Conservation (phyloP, 345 rosid species). For the Gossypium mustelinum region DNA sequence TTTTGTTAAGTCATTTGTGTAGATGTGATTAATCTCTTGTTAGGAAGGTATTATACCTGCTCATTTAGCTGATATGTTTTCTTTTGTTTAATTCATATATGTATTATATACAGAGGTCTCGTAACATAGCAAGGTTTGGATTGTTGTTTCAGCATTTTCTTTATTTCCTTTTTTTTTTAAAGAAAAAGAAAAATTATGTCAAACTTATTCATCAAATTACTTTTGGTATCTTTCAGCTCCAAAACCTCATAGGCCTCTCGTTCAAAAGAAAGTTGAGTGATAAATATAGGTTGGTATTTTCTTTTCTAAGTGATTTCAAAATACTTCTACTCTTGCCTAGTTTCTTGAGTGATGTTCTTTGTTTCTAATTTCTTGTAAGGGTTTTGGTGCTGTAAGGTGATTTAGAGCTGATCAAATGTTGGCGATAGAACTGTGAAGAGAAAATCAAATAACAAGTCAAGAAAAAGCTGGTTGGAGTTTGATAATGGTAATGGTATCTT, state of each 20-base stretch:
- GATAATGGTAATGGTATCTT: too few species aligned
- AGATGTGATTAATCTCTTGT: neutral
- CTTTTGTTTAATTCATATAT: neutral
- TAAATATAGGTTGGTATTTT: neutral
- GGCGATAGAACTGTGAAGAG: neutral
- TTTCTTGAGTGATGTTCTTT: neutral
- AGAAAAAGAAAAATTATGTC: neutral
- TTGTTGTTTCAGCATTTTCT: neutral
- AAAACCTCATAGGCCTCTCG: slow-evolving; percentile 45
- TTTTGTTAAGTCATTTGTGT: neutral
- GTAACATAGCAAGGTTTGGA: neutral
- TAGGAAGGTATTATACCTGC: neutral
- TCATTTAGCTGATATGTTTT: neutral
- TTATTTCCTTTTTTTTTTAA: neutral
- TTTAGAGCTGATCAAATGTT: neutral
- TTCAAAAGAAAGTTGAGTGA: slow-evolving; percentile 25
- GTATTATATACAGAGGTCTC: neutral
- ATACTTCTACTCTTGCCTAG: neutral
- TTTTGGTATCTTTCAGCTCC: slow-evolving; percentile 31
- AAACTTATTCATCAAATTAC: neutral
- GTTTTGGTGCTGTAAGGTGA: neutral
- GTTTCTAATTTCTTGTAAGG: neutral
- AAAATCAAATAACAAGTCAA: neutral
- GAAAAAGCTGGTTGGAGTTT: neutral
- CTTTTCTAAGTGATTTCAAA: neutral